Conservation (phyloP, 805 yeast genomes). For the Suhomyces tanzawaensis region DNA sequence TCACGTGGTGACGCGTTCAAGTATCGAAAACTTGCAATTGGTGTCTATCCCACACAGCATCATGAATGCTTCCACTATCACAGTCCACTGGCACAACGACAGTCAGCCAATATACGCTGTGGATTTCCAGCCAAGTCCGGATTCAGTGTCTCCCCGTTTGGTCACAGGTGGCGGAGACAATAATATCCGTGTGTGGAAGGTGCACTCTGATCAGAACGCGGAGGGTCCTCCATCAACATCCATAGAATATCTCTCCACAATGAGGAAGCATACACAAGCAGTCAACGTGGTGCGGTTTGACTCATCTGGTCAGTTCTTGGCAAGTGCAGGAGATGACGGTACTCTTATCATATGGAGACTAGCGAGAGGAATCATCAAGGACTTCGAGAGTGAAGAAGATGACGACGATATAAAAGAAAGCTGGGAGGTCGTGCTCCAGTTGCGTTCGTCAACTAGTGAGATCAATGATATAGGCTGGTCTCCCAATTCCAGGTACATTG, state of each 20-base stretch:
- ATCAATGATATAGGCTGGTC: slow-evolving; percentile 93
- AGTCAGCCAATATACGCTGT: slow-evolving; percentile 71
- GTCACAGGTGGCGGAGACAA: slow-evolving; percentile 96
- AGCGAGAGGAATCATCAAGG: slow-evolving; percentile 51
- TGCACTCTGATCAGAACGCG: slow-evolving; percentile 7
- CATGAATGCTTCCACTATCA: slow-evolving; percentile 46
- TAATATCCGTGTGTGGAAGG: slow-evolving; percentile 65
- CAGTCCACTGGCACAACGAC: slow-evolving; percentile 74
- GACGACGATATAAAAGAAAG: slow-evolving; percentile 60
- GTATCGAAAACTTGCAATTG: no score
- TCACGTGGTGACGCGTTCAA: no score
- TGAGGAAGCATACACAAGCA: slow-evolving; percentile 88
- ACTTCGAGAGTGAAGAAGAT: slow-evolving; percentile 54
- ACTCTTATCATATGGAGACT: slow-evolving; percentile 76
- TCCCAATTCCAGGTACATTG: slow-evolving; percentile 71
- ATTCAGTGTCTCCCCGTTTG: slow-evolving; percentile 42
- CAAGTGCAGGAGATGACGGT: slow-evolving; percentile 96
- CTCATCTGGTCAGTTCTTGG: slow-evolving; percentile 65
- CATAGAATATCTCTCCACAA: slow-evolving; percentile 75
- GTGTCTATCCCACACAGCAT: no score
- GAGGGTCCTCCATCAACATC: slow-evolving; percentile 14
- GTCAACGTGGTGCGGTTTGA: slow-evolving; percentile 87
- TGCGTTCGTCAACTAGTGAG: slow-evolving; percentile 66
- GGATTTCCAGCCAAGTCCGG: slow-evolving; percentile 51
- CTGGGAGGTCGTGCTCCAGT: slow-evolving; percentile 65